phyloP scores from a whole-genome alignment of 257 asterid genomes.

The Solanum tarapatanum region DNA sequence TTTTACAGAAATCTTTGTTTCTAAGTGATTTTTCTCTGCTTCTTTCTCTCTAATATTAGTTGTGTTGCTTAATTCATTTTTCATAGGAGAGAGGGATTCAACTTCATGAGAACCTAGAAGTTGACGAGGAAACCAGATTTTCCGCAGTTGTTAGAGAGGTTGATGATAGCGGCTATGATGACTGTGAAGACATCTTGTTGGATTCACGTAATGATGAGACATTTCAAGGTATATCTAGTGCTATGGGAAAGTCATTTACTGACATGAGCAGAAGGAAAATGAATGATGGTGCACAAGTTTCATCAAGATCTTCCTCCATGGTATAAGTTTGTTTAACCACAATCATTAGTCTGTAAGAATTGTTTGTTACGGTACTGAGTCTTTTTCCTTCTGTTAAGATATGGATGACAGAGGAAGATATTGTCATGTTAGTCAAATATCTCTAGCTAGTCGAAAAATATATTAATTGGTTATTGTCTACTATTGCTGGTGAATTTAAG shows the following conservation, averaged over 20 bases:
- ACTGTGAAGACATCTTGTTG: conserved; percentile 50
- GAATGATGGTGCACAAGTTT: conserved; percentile 23
- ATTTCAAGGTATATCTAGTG: conserved; percentile 48
- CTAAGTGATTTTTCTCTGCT: neutral
- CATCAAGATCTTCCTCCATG: conserved; percentile 38
- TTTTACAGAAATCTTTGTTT: neutral
- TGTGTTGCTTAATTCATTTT: neutral
- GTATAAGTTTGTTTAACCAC: conserved; percentile 18
- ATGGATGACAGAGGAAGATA: neutral
- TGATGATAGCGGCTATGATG: conserved; percentile 83
- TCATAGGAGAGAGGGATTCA: conserved; percentile 79
- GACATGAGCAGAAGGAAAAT: conserved; percentile 22
- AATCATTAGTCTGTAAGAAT: neutral
- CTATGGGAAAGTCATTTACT: conserved; percentile 21
- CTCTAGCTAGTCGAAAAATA: neutral
- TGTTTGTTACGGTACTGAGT: neutral
- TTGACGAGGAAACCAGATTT: conserved; percentile 85
- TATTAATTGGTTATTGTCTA: neutral
- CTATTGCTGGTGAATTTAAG: neutral
- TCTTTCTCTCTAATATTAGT: neutral
- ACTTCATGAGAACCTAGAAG: conserved; percentile 48
- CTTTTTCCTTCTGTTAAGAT: neutral
- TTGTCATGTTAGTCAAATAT: neutral
- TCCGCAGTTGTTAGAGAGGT: conserved; percentile 66
- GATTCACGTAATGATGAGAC: conserved; percentile 77